A percentile compares a stretch with the other conserved stretches of the same genome.
Conservation (phyloP, 108 stramenopile genomes). For the Cyclostephanos invisitatus region DNA sequence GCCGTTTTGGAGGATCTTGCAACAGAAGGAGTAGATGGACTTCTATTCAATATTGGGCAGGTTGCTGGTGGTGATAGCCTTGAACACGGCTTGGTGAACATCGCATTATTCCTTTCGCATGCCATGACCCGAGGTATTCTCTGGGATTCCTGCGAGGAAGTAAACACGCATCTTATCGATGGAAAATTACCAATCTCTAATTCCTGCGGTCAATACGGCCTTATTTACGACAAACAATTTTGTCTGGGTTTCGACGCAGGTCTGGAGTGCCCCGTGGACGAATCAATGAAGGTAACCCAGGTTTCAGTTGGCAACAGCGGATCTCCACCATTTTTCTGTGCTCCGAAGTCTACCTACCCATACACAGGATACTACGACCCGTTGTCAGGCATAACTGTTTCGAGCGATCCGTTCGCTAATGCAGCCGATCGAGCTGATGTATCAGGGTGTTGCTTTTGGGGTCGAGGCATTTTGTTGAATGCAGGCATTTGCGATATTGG, state of each 20-base stretch:
- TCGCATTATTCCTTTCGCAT: constrained; percentile 31
- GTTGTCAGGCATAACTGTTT: constrained; percentile 11
- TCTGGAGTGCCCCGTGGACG: constrained; percentile 23
- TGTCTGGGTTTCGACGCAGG: constrained; percentile 10
- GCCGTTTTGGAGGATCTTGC: constrained; percentile 21
- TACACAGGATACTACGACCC: constrained; percentile 22
- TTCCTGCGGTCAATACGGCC: constrained; percentile 8
- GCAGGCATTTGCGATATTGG: constrained; percentile 44
- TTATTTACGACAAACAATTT: constrained; percentile 1
- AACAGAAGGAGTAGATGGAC: constrained; percentile 18
- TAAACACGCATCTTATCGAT: constrained; percentile 3
- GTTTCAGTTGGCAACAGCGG: constrained; percentile 14
- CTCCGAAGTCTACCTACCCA: constrained; percentile 10
- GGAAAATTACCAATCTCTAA: constrained; percentile 7
- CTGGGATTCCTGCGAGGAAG: constrained; percentile 21
- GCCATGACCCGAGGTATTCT: constrained; percentile 18
- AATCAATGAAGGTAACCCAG: neutral
- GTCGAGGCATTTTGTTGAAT: constrained; percentile 41
- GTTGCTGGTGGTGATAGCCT: constrained; percentile 10
- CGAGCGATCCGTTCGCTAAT: constrained; percentile 23
- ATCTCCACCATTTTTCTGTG: constrained; percentile 24
- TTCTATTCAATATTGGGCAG: constrained; percentile 28
- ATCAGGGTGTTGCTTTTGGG: constrained; percentile 48
- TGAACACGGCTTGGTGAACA: constrained; percentile 22
- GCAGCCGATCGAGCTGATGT: constrained; percentile 25